Evolutionary conservation across 305 asterid genomes (phyloP).

Genomic region (Stenogyne calaminthoides): DNA sequence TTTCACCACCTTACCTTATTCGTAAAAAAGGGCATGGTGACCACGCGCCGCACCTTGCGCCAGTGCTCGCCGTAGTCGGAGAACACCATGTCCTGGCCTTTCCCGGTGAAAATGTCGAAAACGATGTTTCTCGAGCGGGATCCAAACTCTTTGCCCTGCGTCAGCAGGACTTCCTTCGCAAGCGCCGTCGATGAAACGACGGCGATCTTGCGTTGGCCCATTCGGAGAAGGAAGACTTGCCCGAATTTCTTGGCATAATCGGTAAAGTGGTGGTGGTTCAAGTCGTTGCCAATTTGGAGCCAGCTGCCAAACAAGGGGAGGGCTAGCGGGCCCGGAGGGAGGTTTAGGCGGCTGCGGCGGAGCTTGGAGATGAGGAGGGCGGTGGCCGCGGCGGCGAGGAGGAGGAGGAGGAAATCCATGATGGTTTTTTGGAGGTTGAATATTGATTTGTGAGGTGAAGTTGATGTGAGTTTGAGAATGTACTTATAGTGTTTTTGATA

Average conservation of each 20-base stretch:
- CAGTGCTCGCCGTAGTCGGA: constrained; percentile 81
- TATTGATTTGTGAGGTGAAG: background rate
- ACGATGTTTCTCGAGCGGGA: constrained; percentile 67
- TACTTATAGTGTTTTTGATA: background rate
- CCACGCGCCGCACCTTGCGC: constrained; percentile 73
- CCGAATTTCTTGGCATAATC: constrained; percentile 59
- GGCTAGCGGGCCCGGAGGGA: constrained; percentile 69
- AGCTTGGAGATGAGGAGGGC: constrained; percentile 54
- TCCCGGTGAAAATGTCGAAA: constrained; percentile 67
- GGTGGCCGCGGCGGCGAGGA: constrained; percentile 44
- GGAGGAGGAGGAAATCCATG: constrained; percentile 56
- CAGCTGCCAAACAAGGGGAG: constrained; percentile 68
- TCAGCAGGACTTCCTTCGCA: constrained; percentile 62
- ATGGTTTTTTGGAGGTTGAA: background rate
- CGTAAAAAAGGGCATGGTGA: constrained; percentile 76
- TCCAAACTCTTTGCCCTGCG: constrained; percentile 70
- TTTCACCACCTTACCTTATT: constrained; percentile 57
- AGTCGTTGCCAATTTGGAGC: constrained; percentile 68
- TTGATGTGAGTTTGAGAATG: background rate
- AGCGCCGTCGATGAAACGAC: constrained; percentile 63
- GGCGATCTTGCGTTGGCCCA: constrained; percentile 60
- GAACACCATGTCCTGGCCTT: constrained; percentile 76
- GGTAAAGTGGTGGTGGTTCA: constrained; percentile 58
- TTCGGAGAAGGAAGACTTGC: constrained; percentile 46
- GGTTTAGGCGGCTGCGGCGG: constrained; percentile 52